These are phyloP conservation scores for Oryza australiensis DNA, from an alignment of 176 grass and related monocot genomes.

Conservation along the genomic window DNA sequence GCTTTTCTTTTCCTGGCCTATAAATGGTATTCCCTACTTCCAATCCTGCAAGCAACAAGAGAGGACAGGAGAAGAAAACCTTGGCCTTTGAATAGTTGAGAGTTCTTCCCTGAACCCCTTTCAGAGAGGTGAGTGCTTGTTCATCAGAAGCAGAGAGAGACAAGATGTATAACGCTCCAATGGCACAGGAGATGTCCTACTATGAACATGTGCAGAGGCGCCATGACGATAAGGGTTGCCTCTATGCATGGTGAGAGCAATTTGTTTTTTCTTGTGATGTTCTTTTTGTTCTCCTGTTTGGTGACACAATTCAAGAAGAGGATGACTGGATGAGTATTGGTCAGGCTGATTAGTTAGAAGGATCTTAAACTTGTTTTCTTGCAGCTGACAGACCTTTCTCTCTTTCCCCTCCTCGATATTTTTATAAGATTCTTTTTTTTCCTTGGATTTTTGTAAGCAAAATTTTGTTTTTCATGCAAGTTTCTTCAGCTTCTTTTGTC, in stretches of 20 bases:
- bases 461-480: not conserved
- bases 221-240: constrained; percentile 65
- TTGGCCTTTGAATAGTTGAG: not conserved
- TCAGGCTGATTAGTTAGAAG: not conserved
- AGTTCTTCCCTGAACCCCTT: not conserved
- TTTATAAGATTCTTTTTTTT: not conserved
- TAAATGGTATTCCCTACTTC: constrained; percentile 17
- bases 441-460: not conserved
- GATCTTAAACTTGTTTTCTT: not conserved
- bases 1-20: not conserved
- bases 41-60: constrained; percentile 6
- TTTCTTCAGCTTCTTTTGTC: not conserved
- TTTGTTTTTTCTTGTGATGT: not conserved
- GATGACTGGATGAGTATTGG: not conserved
- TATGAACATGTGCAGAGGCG: constrained; percentile 59
- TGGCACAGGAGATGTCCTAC: constrained; percentile 58
- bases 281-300: too few relatives aligned
- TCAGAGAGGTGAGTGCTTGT: not conserved
- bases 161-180: constrained; percentile 53
- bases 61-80: not conserved
- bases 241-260: constrained; percentile 57
- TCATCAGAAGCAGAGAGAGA: not conserved
- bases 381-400: not conserved
- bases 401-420: not conserved
- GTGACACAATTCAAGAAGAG: not conserved